These are phyloP conservation scores for Phytophthora cryptogea DNA, from an alignment of 352 stramenopile species.

Conservation along the genomic window DNA sequence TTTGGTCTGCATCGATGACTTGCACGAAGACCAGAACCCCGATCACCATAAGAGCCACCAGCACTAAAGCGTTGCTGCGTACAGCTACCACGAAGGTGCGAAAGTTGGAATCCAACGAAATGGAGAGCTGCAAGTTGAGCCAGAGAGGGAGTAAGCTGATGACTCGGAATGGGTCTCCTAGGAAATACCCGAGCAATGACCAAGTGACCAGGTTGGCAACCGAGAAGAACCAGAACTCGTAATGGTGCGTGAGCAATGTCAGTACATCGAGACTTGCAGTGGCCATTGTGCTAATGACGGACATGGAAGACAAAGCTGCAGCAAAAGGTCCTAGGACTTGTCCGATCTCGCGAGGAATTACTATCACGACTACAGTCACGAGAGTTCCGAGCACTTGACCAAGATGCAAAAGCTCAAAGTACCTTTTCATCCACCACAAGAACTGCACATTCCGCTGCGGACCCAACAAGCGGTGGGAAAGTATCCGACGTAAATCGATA, in stretches of 20 bases:
- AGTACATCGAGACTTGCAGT: slow-evolving; percentile 41
- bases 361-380: slow-evolving; percentile 10
- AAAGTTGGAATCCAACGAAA: slow-evolving; percentile 45
- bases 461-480: slow-evolving; percentile 8
- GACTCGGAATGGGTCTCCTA: slow-evolving; percentile 30
- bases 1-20: slow-evolving; percentile 28
- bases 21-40: slow-evolving; percentile 23
- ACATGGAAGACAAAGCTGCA: slow-evolving; percentile 16
- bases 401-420: slow-evolving; percentile 21
- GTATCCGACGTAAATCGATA: slow-evolving; percentile 25
- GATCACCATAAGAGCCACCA: slow-evolving; percentile 23
- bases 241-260: slow-evolving; percentile 28
- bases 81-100: slow-evolving; percentile 35
- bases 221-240: slow-evolving; percentile 56
- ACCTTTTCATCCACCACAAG: slow-evolving; percentile 22
- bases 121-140: slow-evolving; percentile 26
- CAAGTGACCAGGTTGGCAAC: slow-evolving; percentile 35
- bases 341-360: slow-evolving; percentile 14
- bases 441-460: slow-evolving; percentile 14
- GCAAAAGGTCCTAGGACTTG: slow-evolving; percentile 11
- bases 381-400: slow-evolving; percentile 10
- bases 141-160: slow-evolving; percentile 28
- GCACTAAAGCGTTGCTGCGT: slow-evolving; percentile 24
- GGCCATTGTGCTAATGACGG: slow-evolving; percentile 20
- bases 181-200: slow-evolving; percentile 32